These are phyloP conservation scores for Candida loeiensis DNA, from an alignment of 805 yeast genomes.

Conservation along the genomic window DNA sequence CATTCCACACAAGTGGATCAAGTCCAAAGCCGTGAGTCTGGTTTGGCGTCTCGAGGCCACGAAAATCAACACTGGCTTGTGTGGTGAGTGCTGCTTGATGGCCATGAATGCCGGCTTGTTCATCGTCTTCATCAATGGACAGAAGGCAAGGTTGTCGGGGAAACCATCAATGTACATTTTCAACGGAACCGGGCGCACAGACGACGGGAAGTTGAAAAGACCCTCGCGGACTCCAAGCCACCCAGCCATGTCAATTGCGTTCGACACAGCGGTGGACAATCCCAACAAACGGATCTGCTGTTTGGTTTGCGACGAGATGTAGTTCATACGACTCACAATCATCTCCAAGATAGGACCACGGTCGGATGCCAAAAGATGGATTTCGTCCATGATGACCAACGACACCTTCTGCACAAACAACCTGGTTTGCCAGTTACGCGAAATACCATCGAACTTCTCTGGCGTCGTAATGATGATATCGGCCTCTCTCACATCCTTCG, in stretches of 20 bases:
- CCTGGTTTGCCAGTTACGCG: slow-evolving; percentile 81
- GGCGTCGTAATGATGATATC: slow-evolving; percentile 81
- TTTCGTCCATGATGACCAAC: slow-evolving; percentile 80
- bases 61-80: slow-evolving; percentile 77
- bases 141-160: slow-evolving; percentile 75
- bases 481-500: slow-evolving; percentile 60
- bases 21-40: slow-evolving; percentile 71
- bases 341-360: slow-evolving; percentile 85
- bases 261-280: slow-evolving; percentile 82
- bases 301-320: slow-evolving; percentile 57
- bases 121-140: slow-evolving; percentile 84
- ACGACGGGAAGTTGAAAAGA: slow-evolving; percentile 72
- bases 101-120: slow-evolving; percentile 91
- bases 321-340: slow-evolving; percentile 86
- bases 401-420: slow-evolving; percentile 72
- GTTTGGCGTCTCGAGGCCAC: slow-evolving; percentile 85
- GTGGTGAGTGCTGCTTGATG: slow-evolving; percentile 85
- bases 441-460: slow-evolving; percentile 83
- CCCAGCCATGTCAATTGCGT: slow-evolving; percentile 81
- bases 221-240: slow-evolving; percentile 79
- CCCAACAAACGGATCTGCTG: slow-evolving; percentile 66
- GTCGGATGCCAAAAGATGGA: slow-evolving; percentile 78
- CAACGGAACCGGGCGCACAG: slow-evolving; percentile 81
- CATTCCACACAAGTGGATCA: slow-evolving; percentile 74
- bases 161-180: slow-evolving; percentile 87